Percentiles rank a stretch among this genome's conserved stretches.
Conservation (phyloP, 2,329 filamentous ascomycete species). For the Podosphaera fusca region DNA sequence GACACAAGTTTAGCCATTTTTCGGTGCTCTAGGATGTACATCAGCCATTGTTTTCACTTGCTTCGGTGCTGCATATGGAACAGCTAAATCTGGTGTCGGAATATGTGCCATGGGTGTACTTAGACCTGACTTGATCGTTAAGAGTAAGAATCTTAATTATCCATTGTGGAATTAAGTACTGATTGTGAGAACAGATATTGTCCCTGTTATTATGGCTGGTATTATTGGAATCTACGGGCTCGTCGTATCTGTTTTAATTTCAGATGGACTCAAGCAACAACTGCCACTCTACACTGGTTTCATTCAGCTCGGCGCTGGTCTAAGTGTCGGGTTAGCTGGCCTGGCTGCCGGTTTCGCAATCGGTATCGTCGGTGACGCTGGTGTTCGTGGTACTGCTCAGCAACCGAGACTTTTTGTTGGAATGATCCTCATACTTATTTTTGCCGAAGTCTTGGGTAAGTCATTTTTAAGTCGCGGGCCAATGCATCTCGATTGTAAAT, state of each 20-base stretch:
- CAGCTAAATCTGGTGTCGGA: constrained; percentile 96
- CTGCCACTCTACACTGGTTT: constrained; percentile 60
- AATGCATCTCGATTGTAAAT: too few species aligned
- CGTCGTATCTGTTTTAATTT: constrained; percentile 71
- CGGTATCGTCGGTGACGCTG: constrained; percentile 70
- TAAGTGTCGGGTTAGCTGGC: constrained; percentile 62
- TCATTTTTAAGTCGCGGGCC: background rate
- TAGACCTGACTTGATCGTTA: constrained; percentile 92
- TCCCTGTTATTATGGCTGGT: constrained; percentile 99
- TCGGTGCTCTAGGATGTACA: constrained; percentile 92
- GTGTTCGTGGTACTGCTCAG: constrained; percentile 63
- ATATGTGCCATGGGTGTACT: constrained; percentile 97
- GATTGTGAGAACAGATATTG: constrained; percentile 47
- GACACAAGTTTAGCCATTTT: constrained; percentile 44
- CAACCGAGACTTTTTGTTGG: constrained; percentile 48
- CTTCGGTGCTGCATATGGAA: constrained; percentile 92
- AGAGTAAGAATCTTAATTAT: constrained; percentile 44
- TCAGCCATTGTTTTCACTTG: constrained; percentile 91
- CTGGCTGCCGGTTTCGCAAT: constrained; percentile 70
- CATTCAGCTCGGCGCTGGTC: constrained; percentile 67
- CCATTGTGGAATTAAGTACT: constrained; percentile 2
- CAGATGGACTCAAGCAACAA: constrained; percentile 50
- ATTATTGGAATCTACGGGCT: constrained; percentile 98
- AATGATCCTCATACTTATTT: constrained; percentile 71
- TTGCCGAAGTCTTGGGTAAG: constrained; percentile 61